phyloP scores from a whole-genome alignment of 768 basidiomycete species.

The Lactarius hengduanensis region DNA sequence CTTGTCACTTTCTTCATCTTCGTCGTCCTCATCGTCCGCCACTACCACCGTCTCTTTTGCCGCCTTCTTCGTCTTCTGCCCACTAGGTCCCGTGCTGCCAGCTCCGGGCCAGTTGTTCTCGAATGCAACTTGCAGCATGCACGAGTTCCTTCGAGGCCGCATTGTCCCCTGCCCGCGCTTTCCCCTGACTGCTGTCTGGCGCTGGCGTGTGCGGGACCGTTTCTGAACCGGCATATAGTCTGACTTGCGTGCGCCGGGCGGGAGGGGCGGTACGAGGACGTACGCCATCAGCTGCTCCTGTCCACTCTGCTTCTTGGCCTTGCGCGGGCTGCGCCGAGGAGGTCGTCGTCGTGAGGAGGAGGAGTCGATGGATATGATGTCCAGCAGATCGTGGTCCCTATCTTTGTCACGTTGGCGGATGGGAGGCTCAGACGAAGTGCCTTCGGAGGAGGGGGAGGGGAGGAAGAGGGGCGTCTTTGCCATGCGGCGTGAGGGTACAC shows the following conservation, averaged over 20 bases:
- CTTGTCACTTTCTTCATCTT: not conserved
- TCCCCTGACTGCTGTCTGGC: not conserved
- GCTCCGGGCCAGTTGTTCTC: slow-evolving; percentile 7
- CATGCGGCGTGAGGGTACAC: not conserved
- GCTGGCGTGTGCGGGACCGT: not conserved
- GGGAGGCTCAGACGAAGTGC: no score
- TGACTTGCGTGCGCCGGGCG: no score
- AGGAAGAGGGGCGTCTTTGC: not conserved
- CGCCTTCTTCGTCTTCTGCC: not conserved
- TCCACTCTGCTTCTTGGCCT: no score
- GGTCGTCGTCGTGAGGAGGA: not conserved
- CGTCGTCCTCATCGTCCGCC: not conserved
- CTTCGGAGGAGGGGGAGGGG: no score
- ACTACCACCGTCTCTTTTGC: not conserved
- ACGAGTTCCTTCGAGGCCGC: slow-evolving; percentile 1
- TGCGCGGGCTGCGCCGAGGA: not conserved
- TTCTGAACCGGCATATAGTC: no score
- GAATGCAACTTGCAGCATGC: slow-evolving; percentile 16
- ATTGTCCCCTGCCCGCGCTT: slow-evolving; percentile 2
- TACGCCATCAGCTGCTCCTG: no score
- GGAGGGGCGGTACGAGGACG: no score
- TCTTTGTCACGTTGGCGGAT: no score
- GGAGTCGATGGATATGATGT: slow-evolving; percentile 12
- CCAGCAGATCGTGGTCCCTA: not conserved
- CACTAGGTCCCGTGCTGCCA: not conserved